phyloP scores from a whole-genome alignment of 306 rosid species.

The Elaeagnus macrophylla region DNA sequence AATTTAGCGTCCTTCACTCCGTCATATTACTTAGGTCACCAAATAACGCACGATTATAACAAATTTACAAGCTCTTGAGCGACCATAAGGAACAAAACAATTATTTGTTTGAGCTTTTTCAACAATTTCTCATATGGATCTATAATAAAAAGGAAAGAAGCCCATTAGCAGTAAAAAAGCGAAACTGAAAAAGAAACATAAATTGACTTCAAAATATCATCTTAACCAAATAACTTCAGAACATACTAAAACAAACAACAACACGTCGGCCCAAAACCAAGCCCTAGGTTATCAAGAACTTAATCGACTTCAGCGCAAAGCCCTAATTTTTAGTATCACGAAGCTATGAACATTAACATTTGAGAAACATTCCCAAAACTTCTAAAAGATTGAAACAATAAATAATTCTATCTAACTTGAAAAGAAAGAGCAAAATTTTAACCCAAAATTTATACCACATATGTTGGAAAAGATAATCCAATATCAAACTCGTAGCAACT shows the following conservation, averaged over 20 bases:
- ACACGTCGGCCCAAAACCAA: constrained; percentile 7
- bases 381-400: constrained; percentile 5
- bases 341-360: constrained; percentile 7
- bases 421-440: neutral
- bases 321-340: constrained; percentile 30
- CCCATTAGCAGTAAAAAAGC: constrained; percentile 19
- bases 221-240: constrained; percentile 3
- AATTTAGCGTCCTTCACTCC: constrained; percentile 10
- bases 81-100: constrained; percentile 22
- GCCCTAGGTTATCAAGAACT: neutral
- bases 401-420: constrained; percentile 1
- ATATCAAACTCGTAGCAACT: constrained; percentile 19
- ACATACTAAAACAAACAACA: constrained; percentile 10
- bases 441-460: constrained; percentile 9
- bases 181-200: constrained; percentile 9
- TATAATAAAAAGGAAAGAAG: constrained; percentile 20
- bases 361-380: neutral
- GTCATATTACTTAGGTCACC: constrained; percentile 5
- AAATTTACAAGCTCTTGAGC: constrained; percentile 21
- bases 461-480: constrained; percentile 2
- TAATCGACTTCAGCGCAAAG: constrained; percentile 4
- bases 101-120: constrained; percentile 21
- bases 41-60: constrained; percentile 4
- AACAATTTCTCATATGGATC: constrained; percentile 30
- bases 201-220: constrained; percentile 3